Conservation (phyloP, 345 rosid genomes). For the Murraya paniculata region DNA sequence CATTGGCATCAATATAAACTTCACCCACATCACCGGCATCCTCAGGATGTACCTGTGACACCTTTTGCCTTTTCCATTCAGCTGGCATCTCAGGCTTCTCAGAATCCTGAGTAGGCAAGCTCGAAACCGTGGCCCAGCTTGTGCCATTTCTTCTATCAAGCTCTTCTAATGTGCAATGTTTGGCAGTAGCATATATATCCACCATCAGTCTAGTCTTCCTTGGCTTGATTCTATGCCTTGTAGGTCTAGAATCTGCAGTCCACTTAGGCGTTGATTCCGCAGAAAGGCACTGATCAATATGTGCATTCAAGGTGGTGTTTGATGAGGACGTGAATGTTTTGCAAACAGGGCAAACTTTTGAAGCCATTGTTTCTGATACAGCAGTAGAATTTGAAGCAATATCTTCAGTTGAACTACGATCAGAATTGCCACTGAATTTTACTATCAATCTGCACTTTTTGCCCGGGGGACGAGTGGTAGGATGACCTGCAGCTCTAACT, state of each 20-base stretch:
- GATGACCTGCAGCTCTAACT: constrained; percentile 30
- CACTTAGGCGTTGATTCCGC: constrained; percentile 61
- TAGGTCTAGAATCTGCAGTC: constrained; percentile 55
- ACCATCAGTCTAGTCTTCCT: constrained; percentile 73
- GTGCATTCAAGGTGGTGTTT: constrained; percentile 97
- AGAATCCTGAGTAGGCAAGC: constrained; percentile 40
- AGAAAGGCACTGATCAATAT: constrained; percentile 95
- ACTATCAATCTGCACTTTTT: constrained; percentile 80
- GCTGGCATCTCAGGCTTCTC: constrained; percentile 30
- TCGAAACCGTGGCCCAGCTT: constrained; percentile 49
- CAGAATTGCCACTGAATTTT: constrained; percentile 61
- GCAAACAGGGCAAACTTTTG: constrained; percentile 98
- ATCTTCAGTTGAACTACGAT: constrained; percentile 62
- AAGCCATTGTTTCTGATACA: constrained; percentile 68
- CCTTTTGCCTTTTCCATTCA: constrained; percentile 37
- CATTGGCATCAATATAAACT: constrained; percentile 83
- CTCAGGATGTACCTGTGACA: constrained; percentile 38
- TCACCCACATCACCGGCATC: constrained; percentile 67
- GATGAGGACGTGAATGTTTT: constrained; percentile 92
- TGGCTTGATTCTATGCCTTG: constrained; percentile 71
- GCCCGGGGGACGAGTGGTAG: constrained; percentile 28
- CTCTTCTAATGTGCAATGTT: constrained; percentile 74
- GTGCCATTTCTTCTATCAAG: constrained; percentile 89
- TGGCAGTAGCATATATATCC: constrained; percentile 74
- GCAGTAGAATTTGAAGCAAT: constrained; percentile 54